Evolutionary conservation across 345 rosid species (phyloP).

Genomic region (Brassica nigra): DNA sequence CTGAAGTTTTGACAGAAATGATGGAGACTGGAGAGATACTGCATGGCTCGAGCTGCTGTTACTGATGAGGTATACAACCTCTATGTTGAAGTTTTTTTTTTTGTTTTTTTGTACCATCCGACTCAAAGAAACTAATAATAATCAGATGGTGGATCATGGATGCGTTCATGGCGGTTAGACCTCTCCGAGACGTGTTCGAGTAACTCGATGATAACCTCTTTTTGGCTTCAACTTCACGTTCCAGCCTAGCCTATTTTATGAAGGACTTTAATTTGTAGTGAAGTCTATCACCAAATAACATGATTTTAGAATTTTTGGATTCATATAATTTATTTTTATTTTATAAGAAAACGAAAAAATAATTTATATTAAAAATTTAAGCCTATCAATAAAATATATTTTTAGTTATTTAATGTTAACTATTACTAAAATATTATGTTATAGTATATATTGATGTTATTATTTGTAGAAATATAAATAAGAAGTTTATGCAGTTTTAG

Average conservation of each 20-base stretch:
- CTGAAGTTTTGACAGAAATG: slow-evolving; percentile 63
- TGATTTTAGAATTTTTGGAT: too few species aligned
- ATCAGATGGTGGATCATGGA: slow-evolving; percentile 67
- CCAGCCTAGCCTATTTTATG: background rate
- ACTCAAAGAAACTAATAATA: background rate
- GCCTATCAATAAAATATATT: too few species aligned
- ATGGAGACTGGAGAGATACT: slow-evolving; percentile 91
- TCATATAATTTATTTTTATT: too few species aligned
- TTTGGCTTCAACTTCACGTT: background rate
- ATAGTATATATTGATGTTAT: background rate
- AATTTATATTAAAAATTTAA: too few species aligned
- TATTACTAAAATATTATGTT: too few species aligned
- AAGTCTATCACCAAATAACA: background rate
- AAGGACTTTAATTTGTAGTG: background rate
- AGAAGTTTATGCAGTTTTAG: too few species aligned
- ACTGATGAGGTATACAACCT: slow-evolving; percentile 58
- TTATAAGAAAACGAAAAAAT: too few species aligned
- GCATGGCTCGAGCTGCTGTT: slow-evolving; percentile 73
- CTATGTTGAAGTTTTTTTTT: too few species aligned
- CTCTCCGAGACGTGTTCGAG: slow-evolving; percentile 83
- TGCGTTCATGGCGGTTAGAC: slow-evolving; percentile 89
- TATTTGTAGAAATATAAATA: too few species aligned
- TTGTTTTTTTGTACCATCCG: background rate
- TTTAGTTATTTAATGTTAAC: too few species aligned
- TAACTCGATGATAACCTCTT: too few species aligned